phyloP scores from a whole-genome alignment of 2,329 filamentous ascomycete genomes.

The Periconia macrospinosa region DNA sequence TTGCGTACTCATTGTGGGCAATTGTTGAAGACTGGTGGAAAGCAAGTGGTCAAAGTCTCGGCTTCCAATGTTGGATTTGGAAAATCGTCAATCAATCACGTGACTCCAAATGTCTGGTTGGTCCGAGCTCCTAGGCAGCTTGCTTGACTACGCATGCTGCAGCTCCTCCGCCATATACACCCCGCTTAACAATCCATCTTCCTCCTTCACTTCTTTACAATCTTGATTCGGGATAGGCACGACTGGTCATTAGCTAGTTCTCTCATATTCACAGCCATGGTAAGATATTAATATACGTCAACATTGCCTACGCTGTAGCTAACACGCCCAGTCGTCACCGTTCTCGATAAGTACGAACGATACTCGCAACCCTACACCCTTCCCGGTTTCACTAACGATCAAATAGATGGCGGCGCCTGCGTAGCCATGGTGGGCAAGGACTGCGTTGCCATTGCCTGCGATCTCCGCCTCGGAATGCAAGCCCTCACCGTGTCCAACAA shows the following conservation, averaged over 20 bases:
- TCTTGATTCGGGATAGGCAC: not conserved
- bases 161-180: slow-evolving; percentile 18
- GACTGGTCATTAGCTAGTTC: slow-evolving; percentile 4
- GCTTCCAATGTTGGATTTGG: not conserved
- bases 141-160: slow-evolving; percentile 13
- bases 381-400: slow-evolving; percentile 9
- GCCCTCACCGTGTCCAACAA: slow-evolving; percentile 98
- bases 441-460: slow-evolving; percentile 98
- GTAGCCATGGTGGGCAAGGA: slow-evolving; percentile 99
- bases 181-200: slow-evolving; percentile 8
- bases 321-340: slow-evolving; percentile 70
- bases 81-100: slow-evolving; percentile 20
- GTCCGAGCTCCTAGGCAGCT: slow-evolving; percentile 6
- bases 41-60: not conserved
- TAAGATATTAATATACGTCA: slow-evolving; percentile 28
- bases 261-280: slow-evolving; percentile 37
- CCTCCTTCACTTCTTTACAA: slow-evolving; percentile 1
- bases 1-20: slow-evolving; percentile 28
- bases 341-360: slow-evolving; percentile 83
- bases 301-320: slow-evolving; percentile 22
- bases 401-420: slow-evolving; percentile 84
- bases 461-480: slow-evolving; percentile 95
- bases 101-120: no score
- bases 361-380: not conserved
- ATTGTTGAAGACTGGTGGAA: slow-evolving; percentile 8